Conservation (phyloP, 2,329 filamentous ascomycete species). For the Lasiodiplodia citricola region DNA sequence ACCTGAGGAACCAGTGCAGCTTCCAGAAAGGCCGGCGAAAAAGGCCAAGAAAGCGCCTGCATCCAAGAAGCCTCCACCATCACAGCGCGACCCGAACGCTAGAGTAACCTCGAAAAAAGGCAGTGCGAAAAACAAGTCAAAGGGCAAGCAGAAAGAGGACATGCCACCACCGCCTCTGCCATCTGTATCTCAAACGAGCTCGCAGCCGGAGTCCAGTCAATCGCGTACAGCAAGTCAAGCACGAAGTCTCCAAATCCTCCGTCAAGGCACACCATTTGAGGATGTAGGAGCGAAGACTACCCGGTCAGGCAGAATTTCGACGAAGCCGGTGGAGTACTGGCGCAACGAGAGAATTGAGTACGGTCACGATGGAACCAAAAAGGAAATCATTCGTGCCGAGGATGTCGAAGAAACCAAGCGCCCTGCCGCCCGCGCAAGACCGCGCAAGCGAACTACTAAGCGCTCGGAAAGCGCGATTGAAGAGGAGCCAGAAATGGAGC, state of each 20-base stretch:
- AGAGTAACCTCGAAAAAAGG: neutral
- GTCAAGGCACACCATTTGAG: constrained; percentile 45
- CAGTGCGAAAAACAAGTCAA: neutral
- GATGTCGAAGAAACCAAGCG: constrained; percentile 50
- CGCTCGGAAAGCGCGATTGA: constrained; percentile 49
- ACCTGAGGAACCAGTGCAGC: neutral
- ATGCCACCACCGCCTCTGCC: constrained; percentile 5
- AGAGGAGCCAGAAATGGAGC: constrained; percentile 58
- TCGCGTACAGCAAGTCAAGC: constrained; percentile 24
- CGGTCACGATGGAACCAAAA: constrained; percentile 70
- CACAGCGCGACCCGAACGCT: constrained; percentile 19
- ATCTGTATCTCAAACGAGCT: neutral
- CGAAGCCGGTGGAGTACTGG: constrained; percentile 84
- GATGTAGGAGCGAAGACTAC: constrained; percentile 65
- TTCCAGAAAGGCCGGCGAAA: constrained; percentile 13
- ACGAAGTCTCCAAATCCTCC: constrained; percentile 43
- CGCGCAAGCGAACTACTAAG: constrained; percentile 41
- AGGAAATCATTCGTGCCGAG: constrained; percentile 77
- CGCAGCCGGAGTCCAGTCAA: neutral
- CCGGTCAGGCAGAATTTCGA: constrained; percentile 79
- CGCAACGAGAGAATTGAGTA: constrained; percentile 79
- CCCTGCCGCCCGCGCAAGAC: constrained; percentile 42
- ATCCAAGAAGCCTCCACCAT: constrained; percentile 28
- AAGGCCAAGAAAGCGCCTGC: constrained; percentile 12
- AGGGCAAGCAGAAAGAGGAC: constrained; percentile 6